A percentile compares a stretch with the other conserved stretches of the same genome.
phyloP scores from a whole-genome alignment of 768 basidiomycete genomes.

The Coprinopsis cinerea region DNA sequence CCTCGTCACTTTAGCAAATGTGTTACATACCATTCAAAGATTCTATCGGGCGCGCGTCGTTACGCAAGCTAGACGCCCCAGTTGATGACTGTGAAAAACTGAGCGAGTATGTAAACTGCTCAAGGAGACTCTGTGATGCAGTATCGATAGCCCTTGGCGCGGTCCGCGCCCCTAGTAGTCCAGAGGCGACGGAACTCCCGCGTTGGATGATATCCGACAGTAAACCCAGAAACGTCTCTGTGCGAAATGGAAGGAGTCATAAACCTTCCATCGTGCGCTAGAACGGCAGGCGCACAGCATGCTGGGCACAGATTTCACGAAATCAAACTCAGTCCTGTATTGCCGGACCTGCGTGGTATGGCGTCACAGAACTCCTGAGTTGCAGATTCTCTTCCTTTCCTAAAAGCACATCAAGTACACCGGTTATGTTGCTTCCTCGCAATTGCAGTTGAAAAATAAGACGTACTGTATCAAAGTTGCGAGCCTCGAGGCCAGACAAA shows the following conservation, averaged over 20 bases:
- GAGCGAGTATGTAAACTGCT: neutral
- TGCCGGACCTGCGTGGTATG: too few relatives aligned
- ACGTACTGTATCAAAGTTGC: neutral
- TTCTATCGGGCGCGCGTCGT: too few relatives aligned
- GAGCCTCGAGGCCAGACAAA: neutral
- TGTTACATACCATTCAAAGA: neutral
- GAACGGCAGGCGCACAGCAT: too few relatives aligned
- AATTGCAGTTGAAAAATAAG: neutral
- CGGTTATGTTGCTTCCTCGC: too few relatives aligned
- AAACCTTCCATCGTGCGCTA: neutral
- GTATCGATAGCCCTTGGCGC: neutral
- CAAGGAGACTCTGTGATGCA: neutral
- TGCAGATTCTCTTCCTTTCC: too few relatives aligned
- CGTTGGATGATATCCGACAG: neutral
- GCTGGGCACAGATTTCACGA: too few relatives aligned
- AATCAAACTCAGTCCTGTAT: neutral
- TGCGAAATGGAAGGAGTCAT: neutral
- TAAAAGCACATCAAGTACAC: too few relatives aligned
- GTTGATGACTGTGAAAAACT: neutral
- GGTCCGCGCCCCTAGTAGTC: neutral
- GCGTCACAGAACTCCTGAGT: too few relatives aligned
- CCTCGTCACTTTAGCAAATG: too few relatives aligned
- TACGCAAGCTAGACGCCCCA: neutral
- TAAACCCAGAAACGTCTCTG: neutral
- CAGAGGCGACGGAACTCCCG: neutral